These are phyloP conservation scores for Jatropha curcas DNA, from an alignment of 345 rosid species.

Conservation along the genomic window DNA sequence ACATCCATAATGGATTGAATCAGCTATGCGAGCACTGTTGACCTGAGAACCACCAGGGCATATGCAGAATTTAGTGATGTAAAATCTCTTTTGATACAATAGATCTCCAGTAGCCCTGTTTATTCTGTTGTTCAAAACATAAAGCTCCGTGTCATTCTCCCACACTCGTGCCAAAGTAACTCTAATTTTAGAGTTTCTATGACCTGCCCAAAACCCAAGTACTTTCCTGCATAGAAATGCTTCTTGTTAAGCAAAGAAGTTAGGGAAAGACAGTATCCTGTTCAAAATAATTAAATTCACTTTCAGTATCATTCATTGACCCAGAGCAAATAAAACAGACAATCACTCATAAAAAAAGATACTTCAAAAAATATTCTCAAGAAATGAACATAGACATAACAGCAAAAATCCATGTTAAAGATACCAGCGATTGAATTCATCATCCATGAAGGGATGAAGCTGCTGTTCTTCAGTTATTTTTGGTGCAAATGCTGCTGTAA, in stretches of 20 bases:
- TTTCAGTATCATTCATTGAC: background rate
- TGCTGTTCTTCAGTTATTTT: background rate
- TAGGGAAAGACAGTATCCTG: background rate
- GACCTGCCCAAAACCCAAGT: slow-evolving; percentile 99
- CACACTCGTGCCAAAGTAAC: slow-evolving; percentile 92
- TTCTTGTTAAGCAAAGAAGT: slow-evolving; percentile 15
- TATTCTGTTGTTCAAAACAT: slow-evolving; percentile 84
- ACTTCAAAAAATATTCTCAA: background rate
- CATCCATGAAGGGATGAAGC: background rate
- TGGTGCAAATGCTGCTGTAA: too few relatives aligned
- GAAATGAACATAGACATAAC: slow-evolving; percentile 1
- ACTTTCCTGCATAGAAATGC: slow-evolving; percentile 62
- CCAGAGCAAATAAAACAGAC: background rate
- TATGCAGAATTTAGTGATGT: slow-evolving; percentile 83
- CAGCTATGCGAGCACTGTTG: slow-evolving; percentile 93
- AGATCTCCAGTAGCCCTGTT: slow-evolving; percentile 81
- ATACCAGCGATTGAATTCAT: background rate
- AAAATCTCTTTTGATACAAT: slow-evolving; percentile 88
- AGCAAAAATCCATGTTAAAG: background rate
- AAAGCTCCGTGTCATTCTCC: slow-evolving; percentile 94
- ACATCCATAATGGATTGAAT: slow-evolving; percentile 97
- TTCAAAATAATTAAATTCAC: background rate
- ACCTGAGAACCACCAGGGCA: slow-evolving; percentile 99
- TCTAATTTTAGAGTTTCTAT: slow-evolving; percentile 88
- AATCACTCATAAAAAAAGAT: background rate